Base-by-base conservation (phyloP, 2,329 filamentous ascomycete species). In the Aureobasidium sp. region DNA sequence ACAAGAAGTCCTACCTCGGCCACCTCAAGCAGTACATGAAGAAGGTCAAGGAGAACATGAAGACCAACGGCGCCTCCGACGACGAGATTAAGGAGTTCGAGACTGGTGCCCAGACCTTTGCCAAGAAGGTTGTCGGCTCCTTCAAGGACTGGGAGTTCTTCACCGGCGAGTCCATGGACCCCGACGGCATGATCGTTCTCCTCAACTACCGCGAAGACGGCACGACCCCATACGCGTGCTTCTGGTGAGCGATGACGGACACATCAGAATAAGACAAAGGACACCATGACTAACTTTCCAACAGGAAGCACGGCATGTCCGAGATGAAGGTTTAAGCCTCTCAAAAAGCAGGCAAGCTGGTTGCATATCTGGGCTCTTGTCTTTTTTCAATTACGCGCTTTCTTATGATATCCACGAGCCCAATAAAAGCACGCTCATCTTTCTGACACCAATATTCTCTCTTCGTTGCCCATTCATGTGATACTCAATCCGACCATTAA, bases 21-120 rank as follows among this genome's bases (percentile, higher is more conserved):
- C 89, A 96, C 79, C 85, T 97, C 67, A 97, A 97, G 85, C 79
- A 91, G 94, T 99, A 97, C 85, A 88, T 97, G 85, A 97, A 96
- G 88, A 80, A 83, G 68, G 82, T 97, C 77, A 92, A 93, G 81
- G 76, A 81, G 67, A 76, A 79, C 56, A 80, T 96, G 69, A 81
- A 85, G 77, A 83, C 81, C 67, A 85, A 81, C 66, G 80, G 81
- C 66, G 83, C 84, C 40, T 70, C 79, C 64, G 83, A 84, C 1
- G 87, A 87, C 15, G 82, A 85, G 64, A 80, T 97, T 78, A 84
- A 85, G 69, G 82, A 81, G 22, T 97, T 97, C 80, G 88, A 96
- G 84, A 84, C 81, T 68, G 86, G 86, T 70, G 92, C 91, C 63
- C 74, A 79, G 67, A 77, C 68, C 61, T 95, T 85, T 74, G 87